These are phyloP conservation scores for Calonectria naviculata DNA, from an alignment of 2,329 filamentous ascomycete species.

Conservation along the genomic window DNA sequence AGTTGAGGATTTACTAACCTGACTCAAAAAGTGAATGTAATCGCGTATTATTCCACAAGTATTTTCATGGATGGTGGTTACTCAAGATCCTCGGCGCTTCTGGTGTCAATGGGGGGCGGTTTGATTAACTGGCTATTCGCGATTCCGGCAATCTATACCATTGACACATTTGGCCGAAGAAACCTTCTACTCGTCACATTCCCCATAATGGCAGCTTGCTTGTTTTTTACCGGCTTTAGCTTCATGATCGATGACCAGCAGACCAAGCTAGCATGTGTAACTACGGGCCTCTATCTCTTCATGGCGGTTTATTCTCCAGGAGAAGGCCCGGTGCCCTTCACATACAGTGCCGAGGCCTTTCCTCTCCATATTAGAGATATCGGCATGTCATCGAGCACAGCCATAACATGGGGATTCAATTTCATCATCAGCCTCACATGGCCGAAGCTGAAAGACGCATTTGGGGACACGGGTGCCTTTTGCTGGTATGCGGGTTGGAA, in stretches of 20 bases:
- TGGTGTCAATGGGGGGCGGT: conserved; percentile 47
- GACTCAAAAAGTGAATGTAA: conserved; percentile 44
- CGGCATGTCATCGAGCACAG: conserved; percentile 51
- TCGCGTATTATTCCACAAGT: conserved; percentile 44
- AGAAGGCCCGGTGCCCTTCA: conserved; percentile 50
- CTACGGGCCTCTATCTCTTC: conserved; percentile 48
- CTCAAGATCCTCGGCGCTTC: conserved; percentile 40
- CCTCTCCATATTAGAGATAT: conserved; percentile 49
- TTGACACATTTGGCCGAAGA: conserved; percentile 64
- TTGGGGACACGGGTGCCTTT: conserved; percentile 45
- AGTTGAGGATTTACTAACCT: no score
- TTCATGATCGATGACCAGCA: conserved; percentile 30
- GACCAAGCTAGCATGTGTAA: conserved; percentile 42
- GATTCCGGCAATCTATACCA: conserved; percentile 47
- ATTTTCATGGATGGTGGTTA: conserved; percentile 43
- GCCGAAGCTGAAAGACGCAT: conserved; percentile 41
- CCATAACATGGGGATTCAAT: conserved; percentile 49
- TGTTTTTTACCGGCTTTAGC: conserved; percentile 44
- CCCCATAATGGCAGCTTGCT: conserved; percentile 42
- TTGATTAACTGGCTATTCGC: conserved; percentile 63
- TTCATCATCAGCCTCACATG: conserved; percentile 47
- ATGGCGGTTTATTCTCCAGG: conserved; percentile 50
- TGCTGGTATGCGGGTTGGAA: conserved; percentile 61
- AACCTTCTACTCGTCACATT: conserved; percentile 51
- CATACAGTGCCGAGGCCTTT: conserved; percentile 51